Percentiles rank a stretch among this genome's conserved stretches.
phyloP scores from a whole-genome alignment of 192 early-diverging fungal genomes.

The Helicostylum pulchrum region DNA sequence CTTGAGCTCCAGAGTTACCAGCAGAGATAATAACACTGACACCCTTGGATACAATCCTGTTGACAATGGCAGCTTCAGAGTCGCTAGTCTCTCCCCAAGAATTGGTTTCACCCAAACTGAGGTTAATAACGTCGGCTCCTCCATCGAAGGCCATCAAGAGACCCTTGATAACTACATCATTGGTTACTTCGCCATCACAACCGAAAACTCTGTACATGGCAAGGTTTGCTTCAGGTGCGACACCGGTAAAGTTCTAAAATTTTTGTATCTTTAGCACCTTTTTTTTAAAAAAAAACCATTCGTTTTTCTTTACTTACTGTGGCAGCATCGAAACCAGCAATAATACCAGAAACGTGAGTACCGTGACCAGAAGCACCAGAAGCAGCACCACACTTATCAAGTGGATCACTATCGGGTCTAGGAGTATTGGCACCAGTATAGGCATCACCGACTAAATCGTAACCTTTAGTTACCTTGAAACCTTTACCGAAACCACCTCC shows the following conservation, averaged over 20 bases:
- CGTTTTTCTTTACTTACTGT: background rate
- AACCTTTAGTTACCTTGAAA: conserved; percentile 59
- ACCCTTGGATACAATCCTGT: conserved; percentile 37
- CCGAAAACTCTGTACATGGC: conserved; percentile 83
- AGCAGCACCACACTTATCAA: conserved; percentile 17
- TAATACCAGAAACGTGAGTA: conserved; percentile 49
- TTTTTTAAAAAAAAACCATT: conserved; percentile 8
- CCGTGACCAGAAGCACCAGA: conserved; percentile 36
- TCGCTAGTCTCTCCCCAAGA: conserved; percentile 51
- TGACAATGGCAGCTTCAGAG: conserved; percentile 55
- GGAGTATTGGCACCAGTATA: conserved; percentile 2
- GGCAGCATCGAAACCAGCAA: conserved; percentile 19
- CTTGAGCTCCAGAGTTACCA: conserved; percentile 64
- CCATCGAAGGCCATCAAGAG: conserved; percentile 67
- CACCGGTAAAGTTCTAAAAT: conserved; percentile 51
- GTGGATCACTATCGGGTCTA: conserved; percentile 19
- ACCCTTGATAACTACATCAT: conserved; percentile 75
- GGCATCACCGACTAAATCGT: conserved; percentile 24
- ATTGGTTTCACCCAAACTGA: conserved; percentile 72
- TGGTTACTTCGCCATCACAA: conserved; percentile 61
- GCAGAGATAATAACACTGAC: conserved; percentile 53
- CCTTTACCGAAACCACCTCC: conserved; percentile 62
- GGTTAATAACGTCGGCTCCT: conserved; percentile 69
- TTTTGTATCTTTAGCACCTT: background rate
- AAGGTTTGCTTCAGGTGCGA: conserved; percentile 66